Conservation (phyloP, 441 rosid genomes). For the Rhodomyrtus psidioides region DNA sequence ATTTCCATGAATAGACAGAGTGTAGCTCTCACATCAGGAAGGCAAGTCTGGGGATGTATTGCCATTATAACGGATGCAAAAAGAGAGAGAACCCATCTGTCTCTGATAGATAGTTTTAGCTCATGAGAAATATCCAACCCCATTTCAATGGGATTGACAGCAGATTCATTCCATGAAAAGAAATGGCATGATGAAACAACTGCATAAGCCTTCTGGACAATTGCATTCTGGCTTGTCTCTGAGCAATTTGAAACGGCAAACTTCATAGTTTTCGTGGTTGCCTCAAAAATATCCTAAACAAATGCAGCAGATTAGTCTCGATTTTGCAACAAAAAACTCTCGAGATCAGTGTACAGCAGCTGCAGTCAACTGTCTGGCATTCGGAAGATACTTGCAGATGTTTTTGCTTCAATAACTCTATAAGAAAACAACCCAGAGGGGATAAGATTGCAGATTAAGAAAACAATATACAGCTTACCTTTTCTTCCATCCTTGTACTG, state of each 20-base stretch:
- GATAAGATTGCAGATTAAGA: not conserved
- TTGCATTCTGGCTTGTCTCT: slow-evolving; percentile 51
- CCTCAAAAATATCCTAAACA: slow-evolving; percentile 61
- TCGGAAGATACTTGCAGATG: not conserved
- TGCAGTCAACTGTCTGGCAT: not conserved
- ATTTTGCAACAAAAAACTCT: not conserved
- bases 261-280: slow-evolving; percentile 53
- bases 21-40: slow-evolving; percentile 53
- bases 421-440: not conserved
- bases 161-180: slow-evolving; percentile 35
- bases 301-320: slow-evolving; percentile 6
- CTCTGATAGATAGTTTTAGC: slow-evolving; percentile 32
- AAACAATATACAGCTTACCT: slow-evolving; percentile 25
- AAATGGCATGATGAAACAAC: slow-evolving; percentile 40
- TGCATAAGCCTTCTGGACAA: slow-evolving; percentile 50
- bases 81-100: slow-evolving; percentile 61
- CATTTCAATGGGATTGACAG: slow-evolving; percentile 14
- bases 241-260: slow-evolving; percentile 59
- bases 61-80: slow-evolving; percentile 75
- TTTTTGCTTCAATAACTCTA: not conserved
- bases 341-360: not conserved
- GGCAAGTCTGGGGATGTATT: slow-evolving; percentile 39
- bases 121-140: slow-evolving; percentile 20
- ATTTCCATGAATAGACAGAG: slow-evolving; percentile 32
- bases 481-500: slow-evolving; percentile 18